phyloP scores from a whole-genome alignment of 1,139 yeast species.

The Geotrichum histeridarum region DNA sequence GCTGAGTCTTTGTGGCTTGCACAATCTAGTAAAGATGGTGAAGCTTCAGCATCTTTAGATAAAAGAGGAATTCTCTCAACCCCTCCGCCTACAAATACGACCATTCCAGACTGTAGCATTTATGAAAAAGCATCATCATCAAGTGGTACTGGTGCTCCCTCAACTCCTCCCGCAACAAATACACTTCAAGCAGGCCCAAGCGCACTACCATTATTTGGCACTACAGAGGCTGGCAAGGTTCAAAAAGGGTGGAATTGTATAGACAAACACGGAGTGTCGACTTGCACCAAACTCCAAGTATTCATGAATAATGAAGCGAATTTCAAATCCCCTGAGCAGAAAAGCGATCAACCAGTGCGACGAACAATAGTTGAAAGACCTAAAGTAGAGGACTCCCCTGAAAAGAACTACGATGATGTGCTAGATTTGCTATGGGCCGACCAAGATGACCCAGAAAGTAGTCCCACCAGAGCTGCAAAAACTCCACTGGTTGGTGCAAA shows the following conservation, averaged over 20 bases:
- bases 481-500: too few species aligned
- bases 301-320: constrained; percentile 1
- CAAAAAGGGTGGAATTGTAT: neutral
- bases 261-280: neutral
- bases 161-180: neutral
- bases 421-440: neutral
- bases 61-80: neutral
- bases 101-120: neutral
- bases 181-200: neutral
- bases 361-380: neutral
- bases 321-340: neutral
- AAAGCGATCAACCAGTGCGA: neutral
- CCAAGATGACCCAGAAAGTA: too few species aligned
- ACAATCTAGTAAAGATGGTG: neutral
- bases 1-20: constrained; percentile 5
- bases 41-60: neutral
- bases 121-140: too few species aligned
- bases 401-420: neutral
- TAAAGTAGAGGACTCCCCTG: neutral
- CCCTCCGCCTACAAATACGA: neutral
- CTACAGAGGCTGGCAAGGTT: neutral
- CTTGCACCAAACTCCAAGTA: neutral
- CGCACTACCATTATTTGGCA: neutral
- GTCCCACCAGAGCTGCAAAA: too few species aligned
- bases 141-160: neutral